A percentile compares a stretch with the other conserved stretches of the same genome.
Evolutionary conservation across 768 basidiomycete species (phyloP).

Genomic region (Floccularia luteovirens): DNA sequence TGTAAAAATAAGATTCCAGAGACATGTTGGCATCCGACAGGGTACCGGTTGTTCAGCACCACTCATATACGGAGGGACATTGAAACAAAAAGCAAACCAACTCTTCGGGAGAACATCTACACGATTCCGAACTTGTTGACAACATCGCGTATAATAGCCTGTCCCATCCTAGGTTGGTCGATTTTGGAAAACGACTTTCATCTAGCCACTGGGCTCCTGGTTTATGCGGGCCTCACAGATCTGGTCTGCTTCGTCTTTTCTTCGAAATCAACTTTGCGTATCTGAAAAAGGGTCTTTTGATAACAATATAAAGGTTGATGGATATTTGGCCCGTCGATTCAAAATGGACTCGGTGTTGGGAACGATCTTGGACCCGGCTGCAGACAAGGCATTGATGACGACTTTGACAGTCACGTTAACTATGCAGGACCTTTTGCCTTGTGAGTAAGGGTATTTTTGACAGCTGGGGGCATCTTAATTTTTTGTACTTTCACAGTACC

Average conservation of each 20-base stretch:
- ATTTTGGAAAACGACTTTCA: conserved; percentile 77
- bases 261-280: background rate
- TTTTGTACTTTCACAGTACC: conserved; percentile 47
- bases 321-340: conserved; percentile 80
- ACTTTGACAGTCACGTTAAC: conserved; percentile 85
- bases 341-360: conserved; percentile 90
- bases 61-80: too few species aligned
- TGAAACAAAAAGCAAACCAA: conserved; percentile 19
- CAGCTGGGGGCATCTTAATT: background rate
- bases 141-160: conserved; percentile 77
- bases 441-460: conserved; percentile 41
- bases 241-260: conserved; percentile 44
- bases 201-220: conserved; percentile 75
- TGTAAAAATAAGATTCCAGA: too few species aligned
- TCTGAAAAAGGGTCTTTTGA: background rate
- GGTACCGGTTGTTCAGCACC: background rate
- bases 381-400: conserved; percentile 94
- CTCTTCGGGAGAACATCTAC: conserved; percentile 81
- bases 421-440: conserved; percentile 74
- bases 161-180: conserved; percentile 88
- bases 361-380: conserved; percentile 93
- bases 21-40: too few species aligned
- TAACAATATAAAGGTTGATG: conserved; percentile 61
- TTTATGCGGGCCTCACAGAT: conserved; percentile 91
- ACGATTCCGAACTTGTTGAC: conserved; percentile 92